A percentile compares a stretch with the other conserved stretches of the same genome.
phyloP scores from a whole-genome alignment of 768 basidiomycete genomes.

The Hericium alpestre region DNA sequence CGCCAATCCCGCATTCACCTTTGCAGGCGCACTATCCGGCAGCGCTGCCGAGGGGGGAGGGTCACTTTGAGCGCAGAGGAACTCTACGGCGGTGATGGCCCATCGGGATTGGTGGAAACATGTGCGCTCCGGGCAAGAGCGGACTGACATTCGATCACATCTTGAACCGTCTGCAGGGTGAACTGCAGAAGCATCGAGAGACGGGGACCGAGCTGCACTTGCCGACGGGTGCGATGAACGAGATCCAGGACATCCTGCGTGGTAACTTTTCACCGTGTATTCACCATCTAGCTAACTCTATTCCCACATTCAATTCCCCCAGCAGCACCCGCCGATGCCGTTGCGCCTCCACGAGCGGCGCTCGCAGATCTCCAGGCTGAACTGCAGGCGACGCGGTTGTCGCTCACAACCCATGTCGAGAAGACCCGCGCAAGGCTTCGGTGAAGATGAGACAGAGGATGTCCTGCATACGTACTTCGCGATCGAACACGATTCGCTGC shows the following conservation, averaged over 20 bases:
- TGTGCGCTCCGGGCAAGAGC: slow-evolving; percentile 68
- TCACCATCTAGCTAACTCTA: slow-evolving; percentile 56
- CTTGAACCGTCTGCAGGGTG: slow-evolving; percentile 75
- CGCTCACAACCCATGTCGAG: slow-evolving; percentile 68
- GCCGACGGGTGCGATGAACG: slow-evolving; percentile 68
- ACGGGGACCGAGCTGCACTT: slow-evolving; percentile 79
- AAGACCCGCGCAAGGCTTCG: slow-evolving; percentile 72
- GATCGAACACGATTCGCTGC: too few species aligned
- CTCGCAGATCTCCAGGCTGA: slow-evolving; percentile 69
- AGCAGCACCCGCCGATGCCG: slow-evolving; percentile 19
- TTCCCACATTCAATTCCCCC: slow-evolving; percentile 61
- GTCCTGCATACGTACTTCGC: too few species aligned
- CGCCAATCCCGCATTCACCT: too few species aligned
- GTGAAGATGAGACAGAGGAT: too few species aligned
- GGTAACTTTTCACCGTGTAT: too few species aligned
- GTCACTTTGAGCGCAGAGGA: too few species aligned
- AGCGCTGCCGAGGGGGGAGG: slow-evolving; percentile 24
- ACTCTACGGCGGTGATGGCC: too few species aligned
- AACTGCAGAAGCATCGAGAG: slow-evolving; percentile 92
- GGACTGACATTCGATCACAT: slow-evolving; percentile 91
- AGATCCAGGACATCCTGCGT: slow-evolving; percentile 87
- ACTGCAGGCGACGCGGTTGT: slow-evolving; percentile 73
- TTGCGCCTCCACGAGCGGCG: slow-evolving; percentile 20
- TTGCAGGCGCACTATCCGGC: slow-evolving; percentile 23
- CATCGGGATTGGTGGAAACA: slow-evolving; percentile 58